Percentiles rank a stretch among this genome's conserved stretches.
Conservation (phyloP, 192 early-diverging fungal genomes). For the Entomortierella beljakovae region DNA sequence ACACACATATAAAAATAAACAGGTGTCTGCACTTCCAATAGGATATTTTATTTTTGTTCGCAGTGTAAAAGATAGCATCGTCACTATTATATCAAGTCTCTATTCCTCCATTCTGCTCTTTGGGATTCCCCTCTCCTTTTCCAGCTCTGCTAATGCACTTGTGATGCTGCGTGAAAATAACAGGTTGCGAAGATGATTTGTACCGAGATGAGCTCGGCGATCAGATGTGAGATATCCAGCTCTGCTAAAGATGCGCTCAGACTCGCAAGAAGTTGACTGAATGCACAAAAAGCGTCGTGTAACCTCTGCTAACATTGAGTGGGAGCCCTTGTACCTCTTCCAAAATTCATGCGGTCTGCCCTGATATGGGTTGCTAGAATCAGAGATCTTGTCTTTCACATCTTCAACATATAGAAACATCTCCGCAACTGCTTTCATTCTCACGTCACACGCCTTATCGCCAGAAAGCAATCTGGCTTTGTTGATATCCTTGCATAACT, state of each 20-base stretch:
- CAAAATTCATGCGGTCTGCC: slow-evolving; percentile 10
- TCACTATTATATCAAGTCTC: too few species aligned
- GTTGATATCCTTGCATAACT: neutral
- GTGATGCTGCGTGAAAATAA: slow-evolving; percentile 6
- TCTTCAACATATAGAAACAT: neutral
- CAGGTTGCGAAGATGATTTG: neutral
- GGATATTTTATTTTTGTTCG: too few species aligned
- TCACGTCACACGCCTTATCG: neutral
- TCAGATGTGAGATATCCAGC: slow-evolving; percentile 13
- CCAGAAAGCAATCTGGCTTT: too few species aligned
- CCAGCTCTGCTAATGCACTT: slow-evolving; percentile 9
- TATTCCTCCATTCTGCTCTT: neutral
- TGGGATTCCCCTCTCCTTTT: neutral
- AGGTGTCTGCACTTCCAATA: too few species aligned
- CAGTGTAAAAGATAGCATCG: too few species aligned
- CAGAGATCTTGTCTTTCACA: too few species aligned
- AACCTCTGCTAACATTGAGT: neutral
- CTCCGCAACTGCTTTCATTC: neutral
- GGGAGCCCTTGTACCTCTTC: slow-evolving; percentile 5
- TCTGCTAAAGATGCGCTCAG: slow-evolving; percentile 20
- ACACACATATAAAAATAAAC: too few species aligned
- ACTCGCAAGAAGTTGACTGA: slow-evolving; percentile 11
- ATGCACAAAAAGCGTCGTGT: slow-evolving; percentile 18
- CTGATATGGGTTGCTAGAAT: neutral
- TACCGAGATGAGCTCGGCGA: neutral